Evolutionary conservation across 2,329 filamentous ascomycete genomes (phyloP), one percentile per base, ranked within the genome.

Genomic region (Diaporthe humulicola): DNA sequence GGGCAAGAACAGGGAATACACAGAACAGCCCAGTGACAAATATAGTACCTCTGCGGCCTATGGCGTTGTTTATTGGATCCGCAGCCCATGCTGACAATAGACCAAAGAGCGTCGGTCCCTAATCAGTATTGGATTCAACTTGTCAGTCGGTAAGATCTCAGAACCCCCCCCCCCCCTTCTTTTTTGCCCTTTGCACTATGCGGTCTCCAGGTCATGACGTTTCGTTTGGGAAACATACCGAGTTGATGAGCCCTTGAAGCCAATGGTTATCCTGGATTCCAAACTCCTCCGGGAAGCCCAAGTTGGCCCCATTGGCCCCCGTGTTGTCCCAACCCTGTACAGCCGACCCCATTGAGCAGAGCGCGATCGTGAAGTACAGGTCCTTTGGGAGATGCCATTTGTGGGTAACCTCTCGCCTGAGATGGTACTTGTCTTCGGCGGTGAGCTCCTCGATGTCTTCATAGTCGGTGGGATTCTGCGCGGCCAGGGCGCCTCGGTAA

Each of bases 401-500:
- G 86, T 94, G 92, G 36, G 90, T 85, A 45, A 89, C 85, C 81
- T 95, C 93, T 74, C 91, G 85, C 64, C 86, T 86, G 28, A 96
- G 86, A 19, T 48, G 28, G 3, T 22, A 50, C 33, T 70, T 70
- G 25, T 70, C 50, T 38, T 74, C 72, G 22, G 86, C 87, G 25
- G 87, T 84, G 73, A 92, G 89, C 79, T 93, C 92, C 7, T 82
- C 84, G 54, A 95, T 87, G 48, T 88, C 85, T 75, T 94, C 92
- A 80, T 85, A 94, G 48, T 87, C 86, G 14, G 85, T 84, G 0
- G 93, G 93, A 78, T 93, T 90, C 81, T 94, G 93, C 3, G 94
- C 94, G 28, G 95, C 89, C 14, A 96, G 86, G 3, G 94, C 94
- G 45, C 93, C 94, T 79, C 92, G 93, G 70, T 89, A 87, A 70